Evolutionary conservation across 257 asterid species (phyloP).

Genomic region (Capsicum rhomboideum): DNA sequence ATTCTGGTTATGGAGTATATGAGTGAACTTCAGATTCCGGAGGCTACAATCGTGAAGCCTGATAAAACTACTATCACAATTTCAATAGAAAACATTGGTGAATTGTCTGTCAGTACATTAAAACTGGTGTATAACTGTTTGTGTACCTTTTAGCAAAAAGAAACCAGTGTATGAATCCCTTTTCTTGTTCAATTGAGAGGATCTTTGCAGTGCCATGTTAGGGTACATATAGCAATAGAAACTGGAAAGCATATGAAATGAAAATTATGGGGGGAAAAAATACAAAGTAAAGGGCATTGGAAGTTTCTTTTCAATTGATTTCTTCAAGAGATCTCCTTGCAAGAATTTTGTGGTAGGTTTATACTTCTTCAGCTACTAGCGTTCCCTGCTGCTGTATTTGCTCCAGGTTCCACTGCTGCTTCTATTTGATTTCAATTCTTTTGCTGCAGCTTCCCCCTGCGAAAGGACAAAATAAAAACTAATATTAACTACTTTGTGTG

Average conservation of each 20-base stretch:
- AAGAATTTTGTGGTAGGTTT: background rate
- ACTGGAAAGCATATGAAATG: background rate
- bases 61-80: background rate
- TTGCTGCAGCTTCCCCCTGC: background rate
- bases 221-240: background rate
- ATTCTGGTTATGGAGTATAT: background rate
- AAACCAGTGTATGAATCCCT: background rate
- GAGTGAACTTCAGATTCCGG: background rate
- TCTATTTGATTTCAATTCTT: background rate
- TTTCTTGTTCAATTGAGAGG: background rate
- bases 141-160: background rate
- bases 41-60: background rate
- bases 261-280: no score
- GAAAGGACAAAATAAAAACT: background rate
- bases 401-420: background rate
- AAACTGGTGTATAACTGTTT: no score
- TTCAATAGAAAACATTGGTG: background rate
- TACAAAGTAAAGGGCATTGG: background rate
- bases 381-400: background rate
- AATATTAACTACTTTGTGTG: background rate
- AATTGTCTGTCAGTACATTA: background rate
- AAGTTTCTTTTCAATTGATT: background rate
- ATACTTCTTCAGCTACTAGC: background rate
- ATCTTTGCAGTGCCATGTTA: background rate
- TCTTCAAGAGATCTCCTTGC: background rate